Conservation (phyloP, 805 yeast genomes). For the Dipodascopsis tothii region DNA sequence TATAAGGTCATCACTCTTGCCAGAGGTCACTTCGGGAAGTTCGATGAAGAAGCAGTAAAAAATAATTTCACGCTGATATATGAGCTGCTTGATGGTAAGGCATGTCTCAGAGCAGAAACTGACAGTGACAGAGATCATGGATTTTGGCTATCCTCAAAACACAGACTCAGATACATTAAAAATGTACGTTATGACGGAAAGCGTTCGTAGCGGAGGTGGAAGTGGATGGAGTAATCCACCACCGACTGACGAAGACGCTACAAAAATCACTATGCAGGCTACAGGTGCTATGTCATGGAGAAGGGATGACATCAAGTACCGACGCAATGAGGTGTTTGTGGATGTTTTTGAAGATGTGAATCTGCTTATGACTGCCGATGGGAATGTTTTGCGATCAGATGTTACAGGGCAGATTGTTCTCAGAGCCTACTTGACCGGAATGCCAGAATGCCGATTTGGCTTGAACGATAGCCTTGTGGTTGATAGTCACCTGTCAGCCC, state of each 20-base stretch:
- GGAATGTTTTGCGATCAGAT: constrained; percentile 56
- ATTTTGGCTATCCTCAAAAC: constrained; percentile 69
- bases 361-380: constrained; percentile 58
- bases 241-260: constrained; percentile 8
- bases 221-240: neutral
- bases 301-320: constrained; percentile 58
- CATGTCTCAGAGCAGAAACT: no score
- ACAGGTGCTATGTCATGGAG: constrained; percentile 60
- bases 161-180: constrained; percentile 45
- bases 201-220: constrained; percentile 15
- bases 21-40: constrained; percentile 36
- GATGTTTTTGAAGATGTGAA: constrained; percentile 71
- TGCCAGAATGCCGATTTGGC: constrained; percentile 78
- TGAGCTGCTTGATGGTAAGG: constrained; percentile 54
- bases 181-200: constrained; percentile 33
- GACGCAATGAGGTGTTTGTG: constrained; percentile 71
- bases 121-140: constrained; percentile 55
- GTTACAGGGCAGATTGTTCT: constrained; percentile 70
- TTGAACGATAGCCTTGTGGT: constrained; percentile 48
- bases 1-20: constrained; percentile 53
- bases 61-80: constrained; percentile 63
- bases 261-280: constrained; percentile 32
- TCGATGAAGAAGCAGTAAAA: constrained; percentile 47
- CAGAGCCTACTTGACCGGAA: constrained; percentile 68
- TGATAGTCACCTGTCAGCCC: constrained; percentile 25